Evolutionary conservation across 345 rosid species (phyloP).

Genomic region (Mallotus nudiflorus): DNA sequence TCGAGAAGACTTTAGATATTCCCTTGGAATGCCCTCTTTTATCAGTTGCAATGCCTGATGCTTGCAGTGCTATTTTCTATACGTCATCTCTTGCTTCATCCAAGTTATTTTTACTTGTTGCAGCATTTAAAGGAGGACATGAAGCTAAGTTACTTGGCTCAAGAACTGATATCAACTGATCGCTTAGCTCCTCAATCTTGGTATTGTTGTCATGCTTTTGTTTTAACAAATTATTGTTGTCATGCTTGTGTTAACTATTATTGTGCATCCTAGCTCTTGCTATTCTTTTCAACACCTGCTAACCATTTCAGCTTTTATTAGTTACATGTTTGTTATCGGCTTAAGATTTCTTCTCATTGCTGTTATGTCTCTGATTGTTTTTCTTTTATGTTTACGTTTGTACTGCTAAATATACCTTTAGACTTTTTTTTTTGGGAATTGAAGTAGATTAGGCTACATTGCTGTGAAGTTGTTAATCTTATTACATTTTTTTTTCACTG

Average conservation of each 20-base stretch:
- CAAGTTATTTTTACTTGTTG: constrained; percentile 20
- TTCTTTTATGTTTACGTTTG: background rate
- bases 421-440: too few species aligned
- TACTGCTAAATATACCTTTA: background rate
- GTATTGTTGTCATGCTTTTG: constrained; percentile 38
- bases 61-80: background rate
- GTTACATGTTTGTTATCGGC: background rate
- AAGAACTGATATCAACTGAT: constrained; percentile 82
- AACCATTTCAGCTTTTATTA: background rate
- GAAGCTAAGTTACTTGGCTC: constrained; percentile 96
- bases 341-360: background rate
- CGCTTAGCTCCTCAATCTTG: constrained; percentile 98
- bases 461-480: too few species aligned
- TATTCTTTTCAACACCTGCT: background rate
- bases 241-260: constrained; percentile 2
- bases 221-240: too few species aligned
- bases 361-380: background rate
- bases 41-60: background rate
- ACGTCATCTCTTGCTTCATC: constrained; percentile 5
- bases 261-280: constrained; percentile 7
- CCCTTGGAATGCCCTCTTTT: background rate
- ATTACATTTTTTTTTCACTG: too few species aligned
- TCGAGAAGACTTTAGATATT: background rate
- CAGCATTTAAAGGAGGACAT: constrained; percentile 99
- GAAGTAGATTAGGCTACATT: too few species aligned